Evolutionary conservation across 371 early-diverging fungal genomes (phyloP).

Genomic region (Smittium culicis): DNA sequence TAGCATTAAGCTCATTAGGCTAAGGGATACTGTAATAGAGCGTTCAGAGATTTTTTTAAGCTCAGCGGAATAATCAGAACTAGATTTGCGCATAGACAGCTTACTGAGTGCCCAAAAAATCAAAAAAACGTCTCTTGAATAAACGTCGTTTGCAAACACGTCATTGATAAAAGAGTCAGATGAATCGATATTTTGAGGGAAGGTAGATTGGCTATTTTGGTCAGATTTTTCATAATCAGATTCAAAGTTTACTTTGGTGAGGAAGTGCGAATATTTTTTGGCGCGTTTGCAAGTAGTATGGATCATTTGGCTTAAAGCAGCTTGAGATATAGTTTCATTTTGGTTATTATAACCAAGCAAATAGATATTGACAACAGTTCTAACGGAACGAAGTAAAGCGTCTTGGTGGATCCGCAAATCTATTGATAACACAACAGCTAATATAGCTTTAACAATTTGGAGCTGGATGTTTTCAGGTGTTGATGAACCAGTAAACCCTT

Average conservation of each 20-base stretch:
- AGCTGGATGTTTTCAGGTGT: slow-evolving; percentile 26
- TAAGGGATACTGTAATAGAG: slow-evolving; percentile 29
- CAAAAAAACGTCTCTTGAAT: slow-evolving; percentile 36
- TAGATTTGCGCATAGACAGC: slow-evolving; percentile 36
- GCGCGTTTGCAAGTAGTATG: slow-evolving; percentile 60
- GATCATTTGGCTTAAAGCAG: slow-evolving; percentile 80
- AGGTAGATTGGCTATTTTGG: background rate
- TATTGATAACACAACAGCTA: slow-evolving; percentile 62
- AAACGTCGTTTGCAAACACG: slow-evolving; percentile 20
- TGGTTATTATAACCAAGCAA: slow-evolving; percentile 49
- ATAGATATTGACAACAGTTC: slow-evolving; percentile 58
- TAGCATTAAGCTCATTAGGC: slow-evolving; percentile 26
- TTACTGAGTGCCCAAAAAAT: slow-evolving; percentile 43
- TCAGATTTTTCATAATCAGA: background rate
- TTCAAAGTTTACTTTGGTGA: background rate
- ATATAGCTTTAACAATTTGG: slow-evolving; percentile 47
- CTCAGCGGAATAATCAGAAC: slow-evolving; percentile 14
- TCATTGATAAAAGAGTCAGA: background rate
- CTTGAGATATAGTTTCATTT: slow-evolving; percentile 76
- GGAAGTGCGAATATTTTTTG: background rate
- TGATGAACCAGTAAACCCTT: slow-evolving; percentile 19
- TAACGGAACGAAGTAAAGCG: slow-evolving; percentile 63
- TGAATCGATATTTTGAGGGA: background rate
- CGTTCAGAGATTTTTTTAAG: slow-evolving; percentile 8
- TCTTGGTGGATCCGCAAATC: slow-evolving; percentile 56